Base-by-base conservation (phyloP, 345 rosid species). In the rapeseed (Brassica napus) region DNA sequence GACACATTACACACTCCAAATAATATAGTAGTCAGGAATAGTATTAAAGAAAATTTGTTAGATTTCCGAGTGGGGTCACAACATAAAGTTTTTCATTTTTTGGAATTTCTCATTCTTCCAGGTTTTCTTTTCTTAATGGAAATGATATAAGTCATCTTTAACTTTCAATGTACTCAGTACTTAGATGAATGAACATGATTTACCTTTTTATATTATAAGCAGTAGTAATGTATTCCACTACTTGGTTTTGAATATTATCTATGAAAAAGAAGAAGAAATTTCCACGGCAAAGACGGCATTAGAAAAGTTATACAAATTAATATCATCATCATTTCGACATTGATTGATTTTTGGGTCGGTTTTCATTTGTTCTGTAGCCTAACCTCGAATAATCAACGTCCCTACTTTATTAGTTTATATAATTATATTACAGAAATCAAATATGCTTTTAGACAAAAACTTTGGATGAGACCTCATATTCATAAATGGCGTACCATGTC, bases 381-480 rank as follows among this genome's bases (percentile, higher is more conserved):
- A 79, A 68, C 79, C 74, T 68, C 78, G 74, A 74, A 79, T 59
- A 69, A 79, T 74, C 75, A 62, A 68, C 65, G 79, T 59, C 82
- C 66, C 82, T 74, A 74, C 79, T 44, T 35, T 57, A 28, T 32
- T 73, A 21, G 28, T 67, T 52, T 57, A 59, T 44, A 49, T 55
- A 31, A 30, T 14, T 35, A 47, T 65, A 47, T 65, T 57, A 72
- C 74, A 59, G 61, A 52, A 52, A 73, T 6, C 23, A 73, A 49
- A 67, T 60, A 47, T 79, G 64, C 47, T 68, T 74, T 77, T 73
- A 12, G 65, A 62, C 37, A 47, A 44, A 58, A 67, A 59, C n/a
- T 79, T 47, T 73, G 39, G 71, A 68, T 61, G 79, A 79, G 79
- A 74, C 64, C 57, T 68, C 31, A 49, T 60, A 71, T 57, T 72